Conservation (phyloP, 345 rosid genomes). For the Clarkia xantiana region DNA sequence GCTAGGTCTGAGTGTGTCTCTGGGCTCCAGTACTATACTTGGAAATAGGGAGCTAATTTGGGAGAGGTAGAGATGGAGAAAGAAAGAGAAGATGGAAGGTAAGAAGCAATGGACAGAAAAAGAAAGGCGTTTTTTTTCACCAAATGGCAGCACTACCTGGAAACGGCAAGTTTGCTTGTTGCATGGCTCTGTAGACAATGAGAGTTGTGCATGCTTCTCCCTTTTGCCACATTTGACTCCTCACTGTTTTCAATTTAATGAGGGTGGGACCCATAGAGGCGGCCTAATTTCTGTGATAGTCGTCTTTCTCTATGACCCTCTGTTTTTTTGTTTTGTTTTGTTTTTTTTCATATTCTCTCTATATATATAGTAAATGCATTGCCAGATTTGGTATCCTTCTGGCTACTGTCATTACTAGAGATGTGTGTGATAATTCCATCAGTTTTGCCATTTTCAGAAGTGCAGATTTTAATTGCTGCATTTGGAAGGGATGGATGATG, state of each 20-base stretch:
- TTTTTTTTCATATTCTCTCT: no score
- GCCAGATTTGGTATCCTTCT: slow-evolving; percentile 9
- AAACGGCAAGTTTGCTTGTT: slow-evolving; percentile 9
- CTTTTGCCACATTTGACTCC: slow-evolving; percentile 11
- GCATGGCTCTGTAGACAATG: slow-evolving; percentile 8
- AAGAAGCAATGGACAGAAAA: slow-evolving; percentile 1
- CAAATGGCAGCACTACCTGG: slow-evolving; percentile 5
- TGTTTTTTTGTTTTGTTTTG: not conserved
- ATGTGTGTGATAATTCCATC: not conserved
- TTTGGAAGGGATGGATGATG: not conserved
- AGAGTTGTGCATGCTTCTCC: slow-evolving; percentile 14
- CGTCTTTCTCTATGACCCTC: not conserved
- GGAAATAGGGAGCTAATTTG: not conserved
- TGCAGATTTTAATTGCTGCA: not conserved
- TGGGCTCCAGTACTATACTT: not conserved
- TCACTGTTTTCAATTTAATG: not conserved
- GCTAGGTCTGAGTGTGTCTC: not conserved
- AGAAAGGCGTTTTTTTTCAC: slow-evolving; percentile 1
- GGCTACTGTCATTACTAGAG: slow-evolving; percentile 3
- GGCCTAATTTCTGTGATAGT: slow-evolving; percentile 1
- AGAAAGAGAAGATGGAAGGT: not conserved
- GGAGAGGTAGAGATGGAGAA: not conserved
- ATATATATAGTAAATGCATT: slow-evolving; percentile 16
- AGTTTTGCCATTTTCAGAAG: not conserved
- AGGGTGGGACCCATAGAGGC: no score